Conservation (phyloP, 164 flowering plant genomes). For the Taxillus chinensis region DNA sequence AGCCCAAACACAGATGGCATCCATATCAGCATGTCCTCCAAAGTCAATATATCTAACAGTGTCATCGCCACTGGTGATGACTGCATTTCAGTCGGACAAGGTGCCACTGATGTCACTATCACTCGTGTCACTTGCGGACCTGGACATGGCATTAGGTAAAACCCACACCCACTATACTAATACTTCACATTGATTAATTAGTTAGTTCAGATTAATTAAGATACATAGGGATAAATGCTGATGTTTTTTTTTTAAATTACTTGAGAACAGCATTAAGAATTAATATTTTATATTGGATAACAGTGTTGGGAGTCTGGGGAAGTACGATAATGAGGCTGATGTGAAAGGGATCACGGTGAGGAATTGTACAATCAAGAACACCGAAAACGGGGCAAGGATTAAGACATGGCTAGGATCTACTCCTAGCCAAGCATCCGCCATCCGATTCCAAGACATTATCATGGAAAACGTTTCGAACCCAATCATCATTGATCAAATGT, state of each 20-base stretch:
- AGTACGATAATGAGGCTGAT: constrained; percentile 27
- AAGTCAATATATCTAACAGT: constrained; percentile 15
- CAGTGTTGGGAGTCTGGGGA: constrained; percentile 50
- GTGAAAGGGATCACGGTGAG: constrained; percentile 25
- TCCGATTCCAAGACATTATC: constrained; percentile 26
- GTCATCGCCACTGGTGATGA: constrained; percentile 41
- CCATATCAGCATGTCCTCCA: constrained; percentile 28
- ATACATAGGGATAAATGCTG: neutral
- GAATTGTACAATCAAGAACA: constrained; percentile 23
- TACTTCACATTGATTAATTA: neutral
- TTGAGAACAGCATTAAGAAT: neutral
- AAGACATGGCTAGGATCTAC: constrained; percentile 31
- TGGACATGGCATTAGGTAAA: constrained; percentile 52
- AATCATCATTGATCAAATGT: constrained; percentile 38
- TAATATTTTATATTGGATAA: neutral
- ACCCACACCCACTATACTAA: neutral
- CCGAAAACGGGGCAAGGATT: constrained; percentile 39
- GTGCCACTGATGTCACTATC: constrained; percentile 20
- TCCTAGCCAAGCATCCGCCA: constrained; percentile 21
- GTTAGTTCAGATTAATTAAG: neutral
- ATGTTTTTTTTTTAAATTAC: neutral
- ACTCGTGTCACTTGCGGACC: constrained; percentile 32
- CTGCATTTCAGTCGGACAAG: constrained; percentile 33
- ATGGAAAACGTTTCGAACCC: constrained; percentile 41
- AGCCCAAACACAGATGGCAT: constrained; percentile 55